Percentiles rank a stretch among this genome's conserved stretches.
These are phyloP conservation scores for Haplosporangium sp. DNA, from an alignment of 371 early-diverging fungal species.

Conservation along the genomic window DNA sequence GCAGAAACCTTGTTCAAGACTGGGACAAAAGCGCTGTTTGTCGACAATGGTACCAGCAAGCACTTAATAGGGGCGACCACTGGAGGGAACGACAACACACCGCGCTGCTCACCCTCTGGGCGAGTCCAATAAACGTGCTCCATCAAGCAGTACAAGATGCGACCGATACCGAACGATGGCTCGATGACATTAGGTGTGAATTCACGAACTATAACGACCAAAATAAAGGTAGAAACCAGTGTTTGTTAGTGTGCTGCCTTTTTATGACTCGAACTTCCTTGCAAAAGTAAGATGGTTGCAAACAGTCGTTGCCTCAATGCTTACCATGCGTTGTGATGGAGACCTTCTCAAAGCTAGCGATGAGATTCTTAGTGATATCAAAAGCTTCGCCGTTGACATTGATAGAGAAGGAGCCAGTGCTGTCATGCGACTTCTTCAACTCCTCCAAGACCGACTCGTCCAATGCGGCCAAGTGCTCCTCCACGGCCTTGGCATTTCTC, in stretches of 20 bases:
- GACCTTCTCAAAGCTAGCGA: slow-evolving; percentile 76
- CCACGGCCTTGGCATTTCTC: slow-evolving; percentile 91
- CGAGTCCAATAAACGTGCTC: slow-evolving; percentile 98
- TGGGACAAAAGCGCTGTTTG: slow-evolving; percentile 81
- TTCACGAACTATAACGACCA: slow-evolving; percentile 81
- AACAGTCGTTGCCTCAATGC: slow-evolving; percentile 10
- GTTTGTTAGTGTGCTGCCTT: not conserved
- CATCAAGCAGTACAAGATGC: slow-evolving; percentile 97
- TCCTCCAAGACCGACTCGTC: slow-evolving; percentile 70
- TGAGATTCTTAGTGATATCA: slow-evolving; percentile 77
- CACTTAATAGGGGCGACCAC: slow-evolving; percentile 96
- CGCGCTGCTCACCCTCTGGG: slow-evolving; percentile 91
- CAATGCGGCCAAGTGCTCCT: slow-evolving; percentile 77
- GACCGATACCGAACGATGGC: slow-evolving; percentile 99
- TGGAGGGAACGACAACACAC: slow-evolving; percentile 88
- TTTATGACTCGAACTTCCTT: not conserved
- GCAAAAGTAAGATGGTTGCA: not conserved
- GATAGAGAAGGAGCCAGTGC: slow-evolving; percentile 60
- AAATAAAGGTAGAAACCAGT: not conserved
- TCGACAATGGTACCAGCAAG: slow-evolving; percentile 90
- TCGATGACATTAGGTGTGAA: slow-evolving; percentile 99
- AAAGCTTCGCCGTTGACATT: slow-evolving; percentile 78
- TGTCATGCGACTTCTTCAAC: slow-evolving; percentile 67
- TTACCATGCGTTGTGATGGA: slow-evolving; percentile 85
- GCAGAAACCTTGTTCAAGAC: slow-evolving; percentile 58